These are phyloP conservation scores for Trypanosoma rangeli DNA, from an alignment of 208 protist species.

Conservation along the genomic window DNA sequence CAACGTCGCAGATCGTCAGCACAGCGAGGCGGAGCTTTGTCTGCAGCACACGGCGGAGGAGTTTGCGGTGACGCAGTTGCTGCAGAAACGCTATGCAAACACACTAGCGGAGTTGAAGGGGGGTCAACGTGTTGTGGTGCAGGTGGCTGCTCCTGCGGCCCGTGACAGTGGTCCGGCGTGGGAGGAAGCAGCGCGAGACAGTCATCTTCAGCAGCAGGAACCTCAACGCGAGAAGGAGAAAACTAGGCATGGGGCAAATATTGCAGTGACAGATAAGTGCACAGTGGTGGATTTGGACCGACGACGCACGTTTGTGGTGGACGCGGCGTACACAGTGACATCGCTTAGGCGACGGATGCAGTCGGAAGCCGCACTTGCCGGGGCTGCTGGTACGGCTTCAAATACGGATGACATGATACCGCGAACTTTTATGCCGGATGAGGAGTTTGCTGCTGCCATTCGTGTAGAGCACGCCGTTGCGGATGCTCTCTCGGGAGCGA, in stretches of 20 bases:
- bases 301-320: conserved; percentile 27
- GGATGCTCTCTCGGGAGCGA: conserved; percentile 27
- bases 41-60: conserved; percentile 17
- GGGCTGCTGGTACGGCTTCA: neutral
- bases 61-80: conserved; percentile 28
- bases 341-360: conserved; percentile 1
- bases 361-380: neutral
- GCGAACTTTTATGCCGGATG: neutral
- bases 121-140: conserved; percentile 22
- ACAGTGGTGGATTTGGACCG: conserved; percentile 25
- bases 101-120: conserved; percentile 41
- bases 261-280: conserved; percentile 28
- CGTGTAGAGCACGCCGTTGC: conserved; percentile 12
- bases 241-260: neutral
- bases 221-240: neutral
- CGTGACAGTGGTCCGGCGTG: neutral
- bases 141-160: conserved; percentile 4
- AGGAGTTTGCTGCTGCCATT: conserved; percentile 14
- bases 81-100: conserved; percentile 29
- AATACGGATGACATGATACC: neutral
- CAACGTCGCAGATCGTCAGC: neutral
- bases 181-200: neutral
- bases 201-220: neutral
- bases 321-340: conserved; percentile 14
- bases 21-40: conserved; percentile 11